These are phyloP conservation scores for Auricularia sp. DNA, from an alignment of 768 basidiomycete genomes.

Conservation along the genomic window DNA sequence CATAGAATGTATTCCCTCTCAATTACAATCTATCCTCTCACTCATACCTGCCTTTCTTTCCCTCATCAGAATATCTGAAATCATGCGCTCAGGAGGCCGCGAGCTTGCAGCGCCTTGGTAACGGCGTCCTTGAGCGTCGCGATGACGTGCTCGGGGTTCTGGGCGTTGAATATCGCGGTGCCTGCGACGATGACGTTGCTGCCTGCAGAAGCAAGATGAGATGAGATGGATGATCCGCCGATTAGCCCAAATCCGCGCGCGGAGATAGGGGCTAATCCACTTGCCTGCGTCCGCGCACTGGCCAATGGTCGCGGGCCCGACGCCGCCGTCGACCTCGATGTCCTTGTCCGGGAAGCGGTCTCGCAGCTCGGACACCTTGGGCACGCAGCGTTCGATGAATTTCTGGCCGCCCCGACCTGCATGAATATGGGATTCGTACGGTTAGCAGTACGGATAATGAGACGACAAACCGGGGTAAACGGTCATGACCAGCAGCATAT, in stretches of 20 bases:
- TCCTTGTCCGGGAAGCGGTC: constrained; percentile 86
- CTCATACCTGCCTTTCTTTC: background rate
- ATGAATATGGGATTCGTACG: background rate
- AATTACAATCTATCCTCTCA: background rate
- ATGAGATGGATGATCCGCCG: background rate
- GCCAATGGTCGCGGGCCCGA: constrained; percentile 83
- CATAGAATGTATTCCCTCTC: background rate
- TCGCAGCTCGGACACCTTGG: constrained; percentile 87
- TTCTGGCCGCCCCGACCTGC: constrained; percentile 91
- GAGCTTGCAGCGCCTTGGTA: constrained; percentile 49
- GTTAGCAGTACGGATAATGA: background rate
- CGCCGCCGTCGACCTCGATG: constrained; percentile 97
- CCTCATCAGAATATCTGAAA: background rate
- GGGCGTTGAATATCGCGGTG: constrained; percentile 83
- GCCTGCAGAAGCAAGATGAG: constrained; percentile 36
- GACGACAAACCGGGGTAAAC: constrained; percentile 69
- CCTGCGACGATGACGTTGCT: constrained; percentile 98
- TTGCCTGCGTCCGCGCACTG: constrained; percentile 83
- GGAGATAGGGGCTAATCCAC: constrained; percentile 9
- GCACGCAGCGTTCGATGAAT: constrained; percentile 85
- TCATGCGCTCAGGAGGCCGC: constrained; percentile 15
- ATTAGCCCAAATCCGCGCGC: background rate
- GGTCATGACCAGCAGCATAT: constrained; percentile 98
- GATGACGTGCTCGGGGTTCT: constrained; percentile 74
- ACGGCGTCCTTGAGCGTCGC: constrained; percentile 58